These are phyloP conservation scores for Epipyxis sp. DNA, from an alignment of 108 stramenopile species.

Conservation along the genomic window DNA sequence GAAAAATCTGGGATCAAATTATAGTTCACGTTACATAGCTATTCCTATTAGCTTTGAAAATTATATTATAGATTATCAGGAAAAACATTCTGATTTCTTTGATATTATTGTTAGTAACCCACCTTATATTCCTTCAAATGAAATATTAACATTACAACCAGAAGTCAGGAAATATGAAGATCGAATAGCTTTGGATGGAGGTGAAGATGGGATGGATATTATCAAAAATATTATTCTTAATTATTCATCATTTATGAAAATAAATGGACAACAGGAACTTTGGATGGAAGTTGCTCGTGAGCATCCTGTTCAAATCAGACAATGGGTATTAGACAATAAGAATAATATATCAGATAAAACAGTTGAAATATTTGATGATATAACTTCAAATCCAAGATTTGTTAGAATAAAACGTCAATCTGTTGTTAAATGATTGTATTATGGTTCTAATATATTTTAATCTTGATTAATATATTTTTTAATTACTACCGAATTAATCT, in stretches of 20 bases:
- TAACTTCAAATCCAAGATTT: neutral
- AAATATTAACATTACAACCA: conserved; percentile 62
- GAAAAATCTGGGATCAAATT: conserved; percentile 15
- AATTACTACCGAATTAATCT: too few relatives aligned
- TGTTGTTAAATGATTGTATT: too few relatives aligned
- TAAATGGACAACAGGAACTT: conserved; percentile 43
- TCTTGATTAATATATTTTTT: too few relatives aligned
- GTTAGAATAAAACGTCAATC: neutral
- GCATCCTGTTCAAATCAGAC: conserved; percentile 51
- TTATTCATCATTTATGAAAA: conserved; percentile 56
- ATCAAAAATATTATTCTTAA: conserved; percentile 69
- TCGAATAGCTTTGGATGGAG: conserved; percentile 73
- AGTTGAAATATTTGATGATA: neutral
- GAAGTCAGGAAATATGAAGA: conserved; percentile 75
- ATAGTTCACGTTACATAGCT: conserved; percentile 14
- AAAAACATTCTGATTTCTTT: conserved; percentile 46
- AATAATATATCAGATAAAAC: neutral
- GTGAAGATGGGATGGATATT: conserved; percentile 83
- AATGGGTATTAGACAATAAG: neutral
- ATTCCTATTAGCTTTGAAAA: conserved; percentile 53
- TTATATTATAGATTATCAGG: conserved; percentile 7
- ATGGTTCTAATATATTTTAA: too few relatives aligned
- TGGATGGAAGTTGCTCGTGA: conserved; percentile 85
- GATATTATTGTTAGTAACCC: conserved; percentile 89
- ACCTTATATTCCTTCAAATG: conserved; percentile 79